Base-by-base conservation (phyloP, 2,329 filamentous ascomycete species). In the Claviceps spartinae region DNA sequence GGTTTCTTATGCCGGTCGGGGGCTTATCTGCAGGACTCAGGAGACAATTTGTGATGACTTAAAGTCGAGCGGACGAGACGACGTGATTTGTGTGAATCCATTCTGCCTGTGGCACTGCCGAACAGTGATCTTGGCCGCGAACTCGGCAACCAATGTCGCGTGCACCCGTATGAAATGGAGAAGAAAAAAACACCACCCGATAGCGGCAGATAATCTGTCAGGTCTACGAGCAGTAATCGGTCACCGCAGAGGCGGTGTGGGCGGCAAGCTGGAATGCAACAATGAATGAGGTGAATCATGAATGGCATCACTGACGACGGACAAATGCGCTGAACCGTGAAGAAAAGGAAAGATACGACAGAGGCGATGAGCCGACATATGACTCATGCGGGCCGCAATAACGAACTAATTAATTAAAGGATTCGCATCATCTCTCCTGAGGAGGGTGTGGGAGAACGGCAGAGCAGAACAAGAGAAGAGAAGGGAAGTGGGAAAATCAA, bases 181-280 rank as follows among this genome's bases (percentile, higher is more conserved):
- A 49, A 48, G 50, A 58, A 59, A 34, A 57, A 47, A 44, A 53
- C 50, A 56, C 52, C 52, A 37, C 48, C 43, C 34, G 55, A 60
- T 50, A 54, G 54, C 47, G 43, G 48, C 34, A 51, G 45, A 47
- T 30, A 46, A 48, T 53, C 18, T 46, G 52, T 48, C 48, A 26
- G 13, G 40, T 11, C 14, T 38, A 37, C 34, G 37, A 45, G 18
- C 18, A 34, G 20, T 34, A 5, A n/a, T 41, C 20, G 14, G 47
- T 41, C 43, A 50, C 52, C 20, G 47, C 38, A 46, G 45, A 20
- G 45, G 49, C 49, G 49, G 34, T 46, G 56, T 50, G 41, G 48
- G 54, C 45, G 52, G 59, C 58, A 65, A 65, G 62, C 55, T 49
- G 54, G 58, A 59, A 64, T 65, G 65, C 64, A 65, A 65, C 60